phyloP scores from a whole-genome alignment of 2,329 filamentous ascomycete species.

The Pseudofabraea citricarpa region DNA sequence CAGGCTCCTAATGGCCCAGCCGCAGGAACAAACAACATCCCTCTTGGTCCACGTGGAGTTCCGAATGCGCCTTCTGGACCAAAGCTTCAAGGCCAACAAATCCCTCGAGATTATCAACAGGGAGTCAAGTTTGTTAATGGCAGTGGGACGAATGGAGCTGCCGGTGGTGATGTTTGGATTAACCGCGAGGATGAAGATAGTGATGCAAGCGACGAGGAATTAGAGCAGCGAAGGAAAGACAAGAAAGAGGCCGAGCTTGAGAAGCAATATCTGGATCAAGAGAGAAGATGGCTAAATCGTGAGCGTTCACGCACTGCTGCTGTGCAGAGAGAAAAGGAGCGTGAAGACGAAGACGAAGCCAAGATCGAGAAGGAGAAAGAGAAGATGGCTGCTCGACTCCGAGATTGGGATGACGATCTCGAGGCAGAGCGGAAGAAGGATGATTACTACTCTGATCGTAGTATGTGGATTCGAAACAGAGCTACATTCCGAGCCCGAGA shows the following conservation, averaged over 20 bases:
- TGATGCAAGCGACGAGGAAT: conserved; percentile 80
- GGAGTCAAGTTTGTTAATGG: conserved; percentile 81
- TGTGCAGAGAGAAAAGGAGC: conserved; percentile 76
- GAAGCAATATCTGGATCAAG: conserved; percentile 76
- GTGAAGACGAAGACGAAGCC: conserved; percentile 70
- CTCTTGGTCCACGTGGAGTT: conserved; percentile 67
- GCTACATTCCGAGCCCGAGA: conserved; percentile 70
- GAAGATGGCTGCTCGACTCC: conserved; percentile 65
- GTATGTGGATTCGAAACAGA: conserved; percentile 79
- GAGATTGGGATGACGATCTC: conserved; percentile 85
- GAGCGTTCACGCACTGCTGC: conserved; percentile 81
- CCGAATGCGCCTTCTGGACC: conserved; percentile 73
- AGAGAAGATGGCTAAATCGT: conserved; percentile 85
- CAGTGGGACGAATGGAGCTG: conserved; percentile 57
- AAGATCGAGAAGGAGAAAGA: conserved; percentile 59
- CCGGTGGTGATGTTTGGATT: conserved; percentile 39
- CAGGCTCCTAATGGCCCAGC: conserved; percentile 52
- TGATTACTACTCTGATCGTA: conserved; percentile 83
- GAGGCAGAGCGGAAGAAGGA: conserved; percentile 69
- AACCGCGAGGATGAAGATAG: conserved; percentile 80
- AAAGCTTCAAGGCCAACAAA: conserved; percentile 56
- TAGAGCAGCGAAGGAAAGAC: conserved; percentile 66
- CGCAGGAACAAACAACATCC: conserved; percentile 67
- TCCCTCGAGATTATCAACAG: conserved; percentile 69
- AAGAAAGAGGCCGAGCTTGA: conserved; percentile 74